Percentiles rank a stretch among this genome's conserved stretches.
Evolutionary conservation across 176 grass and related monocot species (phyloP).

Genomic region (Oryza brachyantha): DNA sequence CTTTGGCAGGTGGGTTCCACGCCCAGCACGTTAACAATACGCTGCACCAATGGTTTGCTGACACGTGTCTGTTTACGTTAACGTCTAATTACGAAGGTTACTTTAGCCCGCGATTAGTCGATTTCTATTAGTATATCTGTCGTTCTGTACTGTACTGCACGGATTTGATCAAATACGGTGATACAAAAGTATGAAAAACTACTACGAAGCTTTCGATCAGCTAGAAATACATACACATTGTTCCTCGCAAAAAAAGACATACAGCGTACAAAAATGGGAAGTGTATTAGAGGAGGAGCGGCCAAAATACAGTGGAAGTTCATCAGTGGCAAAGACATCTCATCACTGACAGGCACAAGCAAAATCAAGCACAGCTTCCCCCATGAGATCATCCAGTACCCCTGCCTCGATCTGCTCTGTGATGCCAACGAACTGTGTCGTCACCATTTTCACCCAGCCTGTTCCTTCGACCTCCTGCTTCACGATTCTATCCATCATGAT

Average conservation of each 20-base stretch:
- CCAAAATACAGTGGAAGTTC: background rate
- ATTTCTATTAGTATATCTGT: background rate
- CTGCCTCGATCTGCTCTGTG: constrained; percentile 43
- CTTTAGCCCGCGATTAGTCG: background rate
- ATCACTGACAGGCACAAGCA: constrained; percentile 6
- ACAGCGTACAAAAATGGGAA: background rate
- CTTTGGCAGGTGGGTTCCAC: background rate
- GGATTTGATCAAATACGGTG: background rate
- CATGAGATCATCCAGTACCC: constrained; percentile 65
- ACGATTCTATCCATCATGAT: constrained; percentile 50
- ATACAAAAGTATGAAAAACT: background rate
- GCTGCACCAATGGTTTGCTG: background rate
- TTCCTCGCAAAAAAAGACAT: background rate
- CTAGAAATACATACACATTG: background rate
- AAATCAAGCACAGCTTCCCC: constrained; percentile 61
- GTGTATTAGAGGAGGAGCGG: background rate
- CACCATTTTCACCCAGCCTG: constrained; percentile 47
- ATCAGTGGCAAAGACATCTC: constrained; percentile 2
- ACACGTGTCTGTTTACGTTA: background rate
- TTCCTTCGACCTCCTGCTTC: constrained; percentile 64
- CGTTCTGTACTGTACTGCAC: background rate
- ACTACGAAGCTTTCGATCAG: background rate
- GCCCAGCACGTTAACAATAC: background rate
- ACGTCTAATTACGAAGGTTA: background rate
- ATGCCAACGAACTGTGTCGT: constrained; percentile 61